These are phyloP conservation scores for Lagerstroemia speciosa DNA, from an alignment of 345 rosid species.

Conservation along the genomic window DNA sequence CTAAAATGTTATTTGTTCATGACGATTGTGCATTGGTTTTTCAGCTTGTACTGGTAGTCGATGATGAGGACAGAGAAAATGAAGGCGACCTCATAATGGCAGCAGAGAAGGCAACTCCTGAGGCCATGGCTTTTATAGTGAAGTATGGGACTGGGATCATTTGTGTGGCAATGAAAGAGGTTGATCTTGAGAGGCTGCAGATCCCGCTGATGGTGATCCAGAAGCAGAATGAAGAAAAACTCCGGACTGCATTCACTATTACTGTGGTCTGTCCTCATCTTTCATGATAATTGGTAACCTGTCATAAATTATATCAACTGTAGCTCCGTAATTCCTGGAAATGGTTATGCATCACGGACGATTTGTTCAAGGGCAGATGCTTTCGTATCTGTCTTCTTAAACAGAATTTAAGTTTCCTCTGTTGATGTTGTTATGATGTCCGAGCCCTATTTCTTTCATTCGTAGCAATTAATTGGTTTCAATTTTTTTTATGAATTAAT, in stretches of 20 bases:
- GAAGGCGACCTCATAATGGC: slow-evolving; percentile 93
- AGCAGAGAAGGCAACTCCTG: slow-evolving; percentile 73
- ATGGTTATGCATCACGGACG: neutral
- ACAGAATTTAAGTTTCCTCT: neutral
- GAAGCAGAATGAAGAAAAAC: slow-evolving; percentile 80
- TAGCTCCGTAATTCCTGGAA: neutral
- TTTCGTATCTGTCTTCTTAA: neutral
- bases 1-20: neutral
- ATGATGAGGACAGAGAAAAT: slow-evolving; percentile 90
- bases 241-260: slow-evolving; percentile 76
- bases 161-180: slow-evolving; percentile 76
- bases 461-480: neutral
- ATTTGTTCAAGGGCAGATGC: neutral
- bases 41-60: slow-evolving; percentile 87
- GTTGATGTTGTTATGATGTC: neutral
- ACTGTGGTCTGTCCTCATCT: slow-evolving; percentile 54
- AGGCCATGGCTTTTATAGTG: slow-evolving; percentile 92
- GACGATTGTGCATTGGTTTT: slow-evolving; percentile 8
- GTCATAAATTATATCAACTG: no score
- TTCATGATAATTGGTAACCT: no score
- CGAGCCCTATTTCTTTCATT: neutral
- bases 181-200: slow-evolving; percentile 67
- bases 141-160: slow-evolving; percentile 87
- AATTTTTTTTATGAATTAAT: neutral
- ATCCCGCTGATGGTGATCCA: slow-evolving; percentile 82